Evolutionary conservation across 148 eudicot species (phyloP).

Genomic region (Chenopodium berlandieri): DNA sequence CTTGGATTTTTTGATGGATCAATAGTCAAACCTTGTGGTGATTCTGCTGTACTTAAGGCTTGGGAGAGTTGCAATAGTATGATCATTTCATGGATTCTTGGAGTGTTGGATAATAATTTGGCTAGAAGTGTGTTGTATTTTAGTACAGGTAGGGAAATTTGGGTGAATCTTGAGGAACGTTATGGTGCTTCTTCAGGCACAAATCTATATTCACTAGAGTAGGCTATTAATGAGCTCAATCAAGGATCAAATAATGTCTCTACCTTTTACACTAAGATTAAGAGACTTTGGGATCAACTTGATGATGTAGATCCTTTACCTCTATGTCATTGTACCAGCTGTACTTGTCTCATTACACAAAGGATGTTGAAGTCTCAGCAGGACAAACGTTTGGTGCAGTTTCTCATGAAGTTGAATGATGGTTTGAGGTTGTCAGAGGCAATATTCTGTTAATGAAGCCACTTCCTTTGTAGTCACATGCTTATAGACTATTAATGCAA

Average conservation of each 20-base stretch:
- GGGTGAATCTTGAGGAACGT: background rate
- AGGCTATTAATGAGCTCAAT: background rate
- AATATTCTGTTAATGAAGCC: background rate
- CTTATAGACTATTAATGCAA: background rate
- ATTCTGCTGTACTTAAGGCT: no score
- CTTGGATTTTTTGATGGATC: background rate
- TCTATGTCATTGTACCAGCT: background rate
- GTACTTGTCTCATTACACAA: background rate
- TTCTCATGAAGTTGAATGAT: background rate
- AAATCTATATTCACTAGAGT: background rate
- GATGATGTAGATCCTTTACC: background rate
- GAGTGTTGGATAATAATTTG: background rate
- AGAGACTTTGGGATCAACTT: background rate
- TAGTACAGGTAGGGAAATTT: background rate
- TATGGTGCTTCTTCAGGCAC: background rate
- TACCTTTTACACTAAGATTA: background rate
- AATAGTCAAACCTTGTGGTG: background rate
- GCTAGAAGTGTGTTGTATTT: background rate
- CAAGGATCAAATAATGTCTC: background rate
- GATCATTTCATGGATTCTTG: background rate
- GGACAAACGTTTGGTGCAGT: background rate
- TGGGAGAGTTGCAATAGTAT: background rate
- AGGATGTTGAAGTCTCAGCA: background rate
- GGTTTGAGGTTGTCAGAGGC: background rate
- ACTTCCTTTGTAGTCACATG: background rate